Percentiles rank a stretch among this genome's conserved stretches.
These are phyloP conservation scores for Debaryomyces psychrophilus DNA, from an alignment of 1,139 yeast genomes.

Conservation along the genomic window DNA sequence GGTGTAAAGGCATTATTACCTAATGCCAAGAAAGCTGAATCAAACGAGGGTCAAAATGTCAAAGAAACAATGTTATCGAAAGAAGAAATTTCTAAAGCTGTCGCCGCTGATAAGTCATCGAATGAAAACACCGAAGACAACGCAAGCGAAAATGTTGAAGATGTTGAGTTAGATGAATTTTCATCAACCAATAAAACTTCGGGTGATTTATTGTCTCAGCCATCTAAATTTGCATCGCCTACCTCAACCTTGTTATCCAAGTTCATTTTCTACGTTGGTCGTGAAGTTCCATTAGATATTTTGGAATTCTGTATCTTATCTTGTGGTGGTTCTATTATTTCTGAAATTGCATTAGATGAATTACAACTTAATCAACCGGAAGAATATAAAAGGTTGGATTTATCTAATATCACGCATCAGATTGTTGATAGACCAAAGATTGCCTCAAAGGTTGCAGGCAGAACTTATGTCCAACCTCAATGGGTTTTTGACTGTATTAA, in stretches of 20 bases:
- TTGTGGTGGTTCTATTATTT: slow-evolving; percentile 83
- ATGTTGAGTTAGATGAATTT: slow-evolving; percentile 67
- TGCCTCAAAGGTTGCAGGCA: slow-evolving; percentile 76
- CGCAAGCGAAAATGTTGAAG: slow-evolving; percentile 47
- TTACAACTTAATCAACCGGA: slow-evolving; percentile 47
- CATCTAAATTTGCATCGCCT: slow-evolving; percentile 62
- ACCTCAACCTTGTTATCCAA: slow-evolving; percentile 67
- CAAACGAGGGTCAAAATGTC: slow-evolving; percentile 25
- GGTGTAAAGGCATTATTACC: slow-evolving; percentile 48
- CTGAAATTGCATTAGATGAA: slow-evolving; percentile 89
- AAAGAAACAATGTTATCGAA: slow-evolving; percentile 45
- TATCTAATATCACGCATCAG: slow-evolving; percentile 83
- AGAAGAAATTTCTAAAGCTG: slow-evolving; percentile 52
- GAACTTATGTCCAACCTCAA: slow-evolving; percentile 96
- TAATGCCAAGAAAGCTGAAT: slow-evolving; percentile 21
- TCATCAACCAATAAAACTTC: slow-evolving; percentile 60
- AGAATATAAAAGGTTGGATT: slow-evolving; percentile 53
- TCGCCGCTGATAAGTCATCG: slow-evolving; percentile 51
- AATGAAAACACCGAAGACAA: slow-evolving; percentile 40
- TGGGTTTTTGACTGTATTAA: slow-evolving; percentile 95
- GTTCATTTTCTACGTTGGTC: slow-evolving; percentile 83
- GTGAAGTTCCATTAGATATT: slow-evolving; percentile 94
- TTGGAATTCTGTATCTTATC: slow-evolving; percentile 86
- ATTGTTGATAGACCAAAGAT: slow-evolving; percentile 90
- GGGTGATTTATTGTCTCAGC: slow-evolving; percentile 83